phyloP scores from a whole-genome alignment of 768 basidiomycete genomes.

The Boletus coccyginus region DNA sequence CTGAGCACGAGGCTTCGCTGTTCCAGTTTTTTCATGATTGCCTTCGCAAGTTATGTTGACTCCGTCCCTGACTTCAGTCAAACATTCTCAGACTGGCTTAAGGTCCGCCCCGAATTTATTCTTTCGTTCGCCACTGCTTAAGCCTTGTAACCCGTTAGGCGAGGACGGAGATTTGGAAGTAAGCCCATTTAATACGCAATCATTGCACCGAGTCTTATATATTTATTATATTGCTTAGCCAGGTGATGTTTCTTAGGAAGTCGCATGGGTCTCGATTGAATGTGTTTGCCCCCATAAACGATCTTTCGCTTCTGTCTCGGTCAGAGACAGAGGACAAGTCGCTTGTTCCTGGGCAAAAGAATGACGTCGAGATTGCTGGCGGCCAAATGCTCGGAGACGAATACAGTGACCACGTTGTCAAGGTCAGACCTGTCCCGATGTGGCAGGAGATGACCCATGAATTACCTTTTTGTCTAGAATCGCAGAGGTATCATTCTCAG shows the following conservation, averaged over 20 bases:
- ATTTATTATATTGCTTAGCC: constrained; percentile 42
- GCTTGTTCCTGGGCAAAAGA: constrained; percentile 64
- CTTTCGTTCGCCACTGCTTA: not conserved
- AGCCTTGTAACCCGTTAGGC: constrained; percentile 37
- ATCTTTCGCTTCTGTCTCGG: constrained; percentile 79
- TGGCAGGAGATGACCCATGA: not conserved
- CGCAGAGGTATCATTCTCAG: constrained; percentile 93
- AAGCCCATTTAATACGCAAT: constrained; percentile 28
- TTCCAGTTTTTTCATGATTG: constrained; percentile 86
- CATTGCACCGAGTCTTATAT: not conserved
- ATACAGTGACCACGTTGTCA: constrained; percentile 91
- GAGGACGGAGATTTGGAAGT: constrained; percentile 94
- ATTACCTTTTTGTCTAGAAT: constrained; percentile 48
- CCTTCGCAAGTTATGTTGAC: constrained; percentile 86
- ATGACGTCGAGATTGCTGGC: constrained; percentile 71
- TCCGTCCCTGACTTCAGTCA: constrained; percentile 60
- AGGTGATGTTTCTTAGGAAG: constrained; percentile 83
- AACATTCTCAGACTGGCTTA: constrained; percentile 85
- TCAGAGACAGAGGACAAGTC: constrained; percentile 56
- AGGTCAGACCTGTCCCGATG: constrained; percentile 43
- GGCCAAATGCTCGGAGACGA: constrained; percentile 92
- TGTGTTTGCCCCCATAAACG: constrained; percentile 89
- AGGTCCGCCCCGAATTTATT: constrained; percentile 41
- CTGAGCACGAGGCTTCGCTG: not conserved
- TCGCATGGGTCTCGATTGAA: constrained; percentile 77